These are phyloP conservation scores for Pharus latifolius DNA, from an alignment of 176 grass and related monocot species.

Conservation along the genomic window DNA sequence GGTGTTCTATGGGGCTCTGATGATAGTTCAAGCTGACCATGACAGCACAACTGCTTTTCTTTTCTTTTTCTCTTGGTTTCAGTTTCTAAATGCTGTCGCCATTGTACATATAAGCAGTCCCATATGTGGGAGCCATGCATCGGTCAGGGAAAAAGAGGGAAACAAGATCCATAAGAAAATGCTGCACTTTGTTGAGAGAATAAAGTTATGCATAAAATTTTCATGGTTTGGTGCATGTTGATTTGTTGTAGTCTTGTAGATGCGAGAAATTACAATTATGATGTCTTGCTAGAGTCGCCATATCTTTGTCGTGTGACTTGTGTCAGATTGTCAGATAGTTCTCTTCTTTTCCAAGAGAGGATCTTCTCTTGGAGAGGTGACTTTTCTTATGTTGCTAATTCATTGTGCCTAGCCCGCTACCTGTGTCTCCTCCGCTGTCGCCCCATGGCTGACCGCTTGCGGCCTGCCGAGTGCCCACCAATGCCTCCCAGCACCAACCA, in stretches of 20 bases:
- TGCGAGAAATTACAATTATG: not conserved
- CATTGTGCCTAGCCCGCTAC: no score
- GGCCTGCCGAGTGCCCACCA: no score
- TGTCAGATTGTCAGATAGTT: no score
- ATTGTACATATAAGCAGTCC: constrained; percentile 12
- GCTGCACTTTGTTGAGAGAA: not conserved
- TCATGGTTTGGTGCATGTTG: not conserved
- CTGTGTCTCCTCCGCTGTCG: no score
- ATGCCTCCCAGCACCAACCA: no score
- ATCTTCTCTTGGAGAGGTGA: no score
- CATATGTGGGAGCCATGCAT: not conserved
- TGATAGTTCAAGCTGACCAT: constrained; percentile 10
- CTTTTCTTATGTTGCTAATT: no score
- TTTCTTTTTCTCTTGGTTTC: not conserved
- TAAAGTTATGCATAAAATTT: constrained; percentile 13
- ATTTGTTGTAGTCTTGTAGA: not conserved
- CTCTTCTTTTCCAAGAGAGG: no score
- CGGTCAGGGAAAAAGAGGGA: not conserved
- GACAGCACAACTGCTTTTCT: not conserved
- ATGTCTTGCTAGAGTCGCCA: not conserved
- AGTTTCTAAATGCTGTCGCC: constrained; percentile 1
- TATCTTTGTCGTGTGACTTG: no score
- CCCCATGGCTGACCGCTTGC: no score
- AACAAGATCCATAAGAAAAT: no score
- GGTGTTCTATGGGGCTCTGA: not conserved